Conservation (phyloP, 2,329 filamentous ascomycete species). For the Venturia nashicola region DNA sequence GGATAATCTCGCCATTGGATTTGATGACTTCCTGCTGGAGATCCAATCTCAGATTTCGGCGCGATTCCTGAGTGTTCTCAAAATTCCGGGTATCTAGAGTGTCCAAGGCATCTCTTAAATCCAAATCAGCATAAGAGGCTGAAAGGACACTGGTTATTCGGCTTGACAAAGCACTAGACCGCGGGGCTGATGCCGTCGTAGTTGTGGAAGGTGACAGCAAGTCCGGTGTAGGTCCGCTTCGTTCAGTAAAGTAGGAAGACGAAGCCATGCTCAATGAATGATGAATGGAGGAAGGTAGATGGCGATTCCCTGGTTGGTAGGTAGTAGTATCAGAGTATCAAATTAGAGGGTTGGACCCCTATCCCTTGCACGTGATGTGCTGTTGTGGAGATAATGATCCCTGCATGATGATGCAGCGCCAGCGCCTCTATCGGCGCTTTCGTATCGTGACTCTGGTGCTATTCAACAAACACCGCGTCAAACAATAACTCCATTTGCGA, state of each 20-base stretch:
- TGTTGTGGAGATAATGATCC: neutral
- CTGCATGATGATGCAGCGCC: neutral
- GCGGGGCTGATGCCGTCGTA: slow-evolving; percentile 14
- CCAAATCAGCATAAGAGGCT: slow-evolving; percentile 81
- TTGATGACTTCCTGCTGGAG: slow-evolving; percentile 87
- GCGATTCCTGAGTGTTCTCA: slow-evolving; percentile 63
- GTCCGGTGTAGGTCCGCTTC: neutral
- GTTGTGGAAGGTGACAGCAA: neutral
- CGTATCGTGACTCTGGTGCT: neutral
- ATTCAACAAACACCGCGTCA: neutral
- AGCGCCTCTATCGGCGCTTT: neutral
- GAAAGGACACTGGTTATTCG: slow-evolving; percentile 80
- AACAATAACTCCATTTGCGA: neutral
- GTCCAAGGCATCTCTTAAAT: slow-evolving; percentile 74
- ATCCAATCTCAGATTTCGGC: slow-evolving; percentile 68
- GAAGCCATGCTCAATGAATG: neutral
- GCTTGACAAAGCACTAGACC: slow-evolving; percentile 58
- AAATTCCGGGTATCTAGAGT: slow-evolving; percentile 63
- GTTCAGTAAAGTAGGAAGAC: slow-evolving; percentile 1
- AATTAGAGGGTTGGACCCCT: neutral
- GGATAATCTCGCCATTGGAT: slow-evolving; percentile 79
- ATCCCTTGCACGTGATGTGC: neutral
- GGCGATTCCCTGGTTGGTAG: neutral
- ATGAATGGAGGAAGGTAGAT: neutral
- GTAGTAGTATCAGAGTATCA: neutral